These are phyloP conservation scores for Botryotinia globosa DNA, from an alignment of 2,329 filamentous ascomycete species.

Conservation along the genomic window DNA sequence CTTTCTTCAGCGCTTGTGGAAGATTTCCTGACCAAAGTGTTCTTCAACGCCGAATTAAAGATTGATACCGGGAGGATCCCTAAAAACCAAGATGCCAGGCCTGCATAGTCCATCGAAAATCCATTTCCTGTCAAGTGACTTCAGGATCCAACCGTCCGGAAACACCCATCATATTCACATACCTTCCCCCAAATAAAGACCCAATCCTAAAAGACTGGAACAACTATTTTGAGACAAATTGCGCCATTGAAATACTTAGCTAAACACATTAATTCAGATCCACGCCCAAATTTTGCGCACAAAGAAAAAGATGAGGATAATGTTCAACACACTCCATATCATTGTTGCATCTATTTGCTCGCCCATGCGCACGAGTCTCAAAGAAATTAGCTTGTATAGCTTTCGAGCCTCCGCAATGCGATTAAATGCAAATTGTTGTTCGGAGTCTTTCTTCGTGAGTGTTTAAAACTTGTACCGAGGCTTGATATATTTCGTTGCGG, in stretches of 20 bases:
- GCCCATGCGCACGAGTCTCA: not conserved
- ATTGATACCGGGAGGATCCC: too few species aligned
- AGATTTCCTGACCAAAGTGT: too few species aligned
- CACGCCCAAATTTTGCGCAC: not conserved
- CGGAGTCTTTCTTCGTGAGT: not conserved
- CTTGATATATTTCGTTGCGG: not conserved
- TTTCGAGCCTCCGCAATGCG: not conserved
- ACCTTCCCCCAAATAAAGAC: not conserved
- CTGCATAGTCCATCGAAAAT: not conserved
- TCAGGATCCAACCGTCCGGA: not conserved
- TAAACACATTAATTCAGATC: not conserved
- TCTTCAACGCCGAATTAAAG: too few species aligned
- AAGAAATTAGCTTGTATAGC: too few species aligned
- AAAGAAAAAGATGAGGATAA: not conserved
- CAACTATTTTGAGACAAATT: not conserved
- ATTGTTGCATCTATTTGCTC: not conserved
- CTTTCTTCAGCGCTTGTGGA: too few species aligned
- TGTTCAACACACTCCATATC: not conserved
- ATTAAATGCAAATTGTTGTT: not conserved
- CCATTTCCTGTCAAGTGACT: not conserved
- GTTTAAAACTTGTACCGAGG: not conserved
- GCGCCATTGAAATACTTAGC: not conserved
- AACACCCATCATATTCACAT: not conserved
- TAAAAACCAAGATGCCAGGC: not conserved
- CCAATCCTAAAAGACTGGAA: not conserved